Base-by-base conservation (phyloP, 2,329 filamentous ascomycete species). In the Penicillium frequentans region DNA sequence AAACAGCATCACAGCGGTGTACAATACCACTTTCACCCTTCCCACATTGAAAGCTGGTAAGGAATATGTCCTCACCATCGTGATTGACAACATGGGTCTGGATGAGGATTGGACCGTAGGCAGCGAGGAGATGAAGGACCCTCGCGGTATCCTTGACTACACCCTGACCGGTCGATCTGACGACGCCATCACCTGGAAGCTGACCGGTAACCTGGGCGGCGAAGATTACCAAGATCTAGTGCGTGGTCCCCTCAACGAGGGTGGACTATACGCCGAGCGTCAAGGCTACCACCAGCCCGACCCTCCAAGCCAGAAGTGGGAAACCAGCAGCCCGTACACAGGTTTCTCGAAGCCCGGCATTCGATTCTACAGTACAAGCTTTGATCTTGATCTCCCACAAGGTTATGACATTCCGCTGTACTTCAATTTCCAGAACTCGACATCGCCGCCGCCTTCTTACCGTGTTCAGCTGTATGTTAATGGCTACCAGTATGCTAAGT, bases 51-150 rank as follows among this genome's bases (percentile, higher is more conserved):
- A 68, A 0, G 68, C 77, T 0, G 85, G 83, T 4, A 76, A 79
- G 24, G 64, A 71, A 0, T 86, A 90, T 67, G 79, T 87, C 11
- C 70, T 93, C 61, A 92, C 89, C 0, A 77, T 92, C 1, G 72
- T 91, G 0, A 77, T 93, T 14, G 90, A 93, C 71, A 87, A 87
- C 71, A 90, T 87, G 75, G 89, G 90, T 0, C 77, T 90, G 0
- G 83, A 91, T 57, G 84, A 89, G 63, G 85, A 89, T 70, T 85
- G 83, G 78, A 76, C 76, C 2, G 82, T 86, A 0, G 86, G 86
- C 1, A 65, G 69, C 2, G 85, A 88, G 26, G 69, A 75, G 9
- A 88, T 88, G 80, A 78, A 85, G 70, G 74, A 75, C 29, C 84
- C 84, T 0, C 80, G 83, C 21, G 84, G 84, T 21, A 81, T 86